Evolutionary conservation across 768 basidiomycete genomes (phyloP).

Genomic region (Amanita molliuscula): DNA sequence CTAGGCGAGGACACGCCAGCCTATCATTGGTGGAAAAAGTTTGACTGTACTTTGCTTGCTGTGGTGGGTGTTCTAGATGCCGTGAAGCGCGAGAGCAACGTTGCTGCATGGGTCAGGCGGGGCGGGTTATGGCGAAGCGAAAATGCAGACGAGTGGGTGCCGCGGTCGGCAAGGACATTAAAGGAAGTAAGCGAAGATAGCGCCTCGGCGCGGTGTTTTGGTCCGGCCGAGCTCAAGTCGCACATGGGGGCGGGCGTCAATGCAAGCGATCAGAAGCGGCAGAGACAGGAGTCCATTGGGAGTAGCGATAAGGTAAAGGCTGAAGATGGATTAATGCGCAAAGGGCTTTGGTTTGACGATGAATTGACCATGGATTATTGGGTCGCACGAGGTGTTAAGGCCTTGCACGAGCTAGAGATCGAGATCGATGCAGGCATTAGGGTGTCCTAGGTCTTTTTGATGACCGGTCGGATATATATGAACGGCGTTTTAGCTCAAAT

Average conservation of each 20-base stretch:
- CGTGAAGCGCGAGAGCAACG: constrained; percentile 47
- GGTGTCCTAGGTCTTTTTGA: constrained; percentile 1
- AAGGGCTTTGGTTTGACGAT: constrained; percentile 5
- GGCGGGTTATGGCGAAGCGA: constrained; percentile 33
- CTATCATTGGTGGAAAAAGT: constrained; percentile 8
- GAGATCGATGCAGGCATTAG: background rate
- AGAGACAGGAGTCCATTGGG: background rate
- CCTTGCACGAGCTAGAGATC: constrained; percentile 2
- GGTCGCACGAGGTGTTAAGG: constrained; percentile 4
- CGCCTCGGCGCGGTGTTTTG: background rate
- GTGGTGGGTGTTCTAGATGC: constrained; percentile 58
- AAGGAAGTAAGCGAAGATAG: background rate
- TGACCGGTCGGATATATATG: background rate
- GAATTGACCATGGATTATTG: background rate
- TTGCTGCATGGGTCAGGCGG: constrained; percentile 55
- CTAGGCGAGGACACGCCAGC: background rate
- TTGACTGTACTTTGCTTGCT: constrained; percentile 52
- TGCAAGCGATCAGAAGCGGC: background rate
- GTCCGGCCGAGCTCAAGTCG: background rate
- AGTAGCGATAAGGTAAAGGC: background rate
- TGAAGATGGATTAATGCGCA: background rate
- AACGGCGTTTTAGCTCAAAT: background rate
- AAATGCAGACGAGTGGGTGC: background rate
- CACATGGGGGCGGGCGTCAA: background rate
- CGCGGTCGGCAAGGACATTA: background rate